These are phyloP conservation scores for Dothideomycetes sp. DNA, from an alignment of 2,329 filamentous ascomycete species.

Conservation along the genomic window DNA sequence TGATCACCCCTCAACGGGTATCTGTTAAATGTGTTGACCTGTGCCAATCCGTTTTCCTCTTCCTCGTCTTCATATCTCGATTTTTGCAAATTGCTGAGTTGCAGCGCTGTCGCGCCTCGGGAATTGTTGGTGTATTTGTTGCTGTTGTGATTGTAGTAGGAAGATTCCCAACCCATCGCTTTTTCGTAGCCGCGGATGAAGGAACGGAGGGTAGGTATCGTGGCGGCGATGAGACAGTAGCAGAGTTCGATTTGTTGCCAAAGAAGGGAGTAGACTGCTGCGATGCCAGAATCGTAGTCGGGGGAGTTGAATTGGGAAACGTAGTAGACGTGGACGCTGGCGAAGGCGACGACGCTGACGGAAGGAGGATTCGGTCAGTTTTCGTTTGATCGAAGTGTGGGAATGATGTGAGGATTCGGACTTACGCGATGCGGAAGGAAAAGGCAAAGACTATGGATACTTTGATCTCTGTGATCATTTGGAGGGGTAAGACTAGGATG, in stretches of 20 bases:
- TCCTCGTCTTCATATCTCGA: conserved; percentile 1
- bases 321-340: conserved; percentile 7
- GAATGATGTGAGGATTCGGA: background rate
- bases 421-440: conserved; percentile 20
- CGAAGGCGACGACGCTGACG: conserved; percentile 14
- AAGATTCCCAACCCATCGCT: conserved; percentile 19
- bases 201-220: conserved; percentile 23
- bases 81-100: background rate
- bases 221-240: conserved; percentile 24
- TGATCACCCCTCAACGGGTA: background rate
- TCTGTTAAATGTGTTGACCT: background rate
- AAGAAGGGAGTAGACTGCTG: conserved; percentile 19
- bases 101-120: background rate
- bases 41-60: background rate
- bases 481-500: conserved; percentile 21
- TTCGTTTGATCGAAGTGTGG: background rate
- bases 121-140: background rate
- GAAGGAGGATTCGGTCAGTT: background rate
- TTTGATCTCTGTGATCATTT: conserved; percentile 24
- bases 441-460: conserved; percentile 23
- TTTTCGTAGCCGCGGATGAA: conserved; percentile 22
- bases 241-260: conserved; percentile 24
- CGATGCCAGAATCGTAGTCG: conserved; percentile 18
- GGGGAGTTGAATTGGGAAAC: conserved; percentile 11
- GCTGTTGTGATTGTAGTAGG: conserved; percentile 4